Evolutionary conservation across 306 rosid species (phyloP).

Genomic region (Geum urbanum): DNA sequence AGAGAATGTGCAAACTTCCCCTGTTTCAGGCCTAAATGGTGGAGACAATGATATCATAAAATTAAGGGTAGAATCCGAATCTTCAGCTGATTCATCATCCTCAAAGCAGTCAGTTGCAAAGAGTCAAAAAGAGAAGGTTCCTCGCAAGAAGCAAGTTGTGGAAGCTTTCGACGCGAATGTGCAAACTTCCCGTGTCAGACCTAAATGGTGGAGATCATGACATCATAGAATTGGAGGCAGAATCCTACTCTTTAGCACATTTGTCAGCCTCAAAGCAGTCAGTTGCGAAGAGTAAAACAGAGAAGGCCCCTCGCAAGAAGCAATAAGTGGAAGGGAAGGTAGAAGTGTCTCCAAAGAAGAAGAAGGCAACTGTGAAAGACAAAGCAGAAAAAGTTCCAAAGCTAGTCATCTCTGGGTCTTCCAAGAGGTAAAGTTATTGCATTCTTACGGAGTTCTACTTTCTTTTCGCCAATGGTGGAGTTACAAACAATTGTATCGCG

Average conservation of each 20-base stretch:
- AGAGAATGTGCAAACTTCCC: constrained; percentile 30
- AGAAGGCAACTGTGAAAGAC: constrained; percentile 19
- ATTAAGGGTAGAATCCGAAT: constrained; percentile 28
- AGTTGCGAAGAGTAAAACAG: constrained; percentile 33
- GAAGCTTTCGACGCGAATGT: constrained; percentile 32
- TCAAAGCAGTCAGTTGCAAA: constrained; percentile 30
- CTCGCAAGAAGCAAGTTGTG: constrained; percentile 28
- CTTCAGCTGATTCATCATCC: constrained; percentile 29
- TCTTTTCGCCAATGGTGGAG: constrained; percentile 5
- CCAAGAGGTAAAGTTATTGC: constrained; percentile 53
- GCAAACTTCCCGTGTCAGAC: constrained; percentile 17
- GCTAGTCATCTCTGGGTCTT: constrained; percentile 54
- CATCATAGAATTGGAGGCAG: constrained; percentile 26
- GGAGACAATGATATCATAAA: constrained; percentile 22
- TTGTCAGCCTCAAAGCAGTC: constrained; percentile 32
- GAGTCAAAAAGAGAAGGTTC: constrained; percentile 33
- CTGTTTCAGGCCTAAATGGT: constrained; percentile 22
- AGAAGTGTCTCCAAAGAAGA: constrained; percentile 32
- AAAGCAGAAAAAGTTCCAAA: constrained; percentile 32
- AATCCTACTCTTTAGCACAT: constrained; percentile 26
- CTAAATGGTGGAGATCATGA: constrained; percentile 22
- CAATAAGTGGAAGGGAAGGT: constrained; percentile 34
- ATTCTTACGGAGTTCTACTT: not conserved
- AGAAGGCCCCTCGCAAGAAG: constrained; percentile 33
- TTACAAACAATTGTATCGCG: constrained; percentile 12